These are phyloP conservation scores for Rugonectria rugulosa DNA, from an alignment of 2,329 filamentous ascomycete species.

Conservation along the genomic window DNA sequence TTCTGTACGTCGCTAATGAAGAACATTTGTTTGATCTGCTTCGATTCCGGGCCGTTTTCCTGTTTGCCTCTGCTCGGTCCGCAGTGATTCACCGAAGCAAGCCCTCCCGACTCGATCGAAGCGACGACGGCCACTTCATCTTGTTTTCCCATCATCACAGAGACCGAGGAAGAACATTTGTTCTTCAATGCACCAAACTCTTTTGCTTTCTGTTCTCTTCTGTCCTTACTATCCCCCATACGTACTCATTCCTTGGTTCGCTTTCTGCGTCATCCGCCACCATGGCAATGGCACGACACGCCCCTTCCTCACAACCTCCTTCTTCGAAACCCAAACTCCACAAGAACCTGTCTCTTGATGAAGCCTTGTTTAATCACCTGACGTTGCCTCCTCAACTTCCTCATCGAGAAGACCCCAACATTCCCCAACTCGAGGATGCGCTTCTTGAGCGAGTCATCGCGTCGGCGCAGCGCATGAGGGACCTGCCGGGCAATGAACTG, in stretches of 20 bases:
- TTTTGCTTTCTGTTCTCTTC: too few relatives aligned
- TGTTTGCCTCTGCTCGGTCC: too few relatives aligned
- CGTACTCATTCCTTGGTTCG: neutral
- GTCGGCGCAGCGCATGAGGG: slow-evolving; percentile 26
- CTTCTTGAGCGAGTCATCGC: slow-evolving; percentile 25
- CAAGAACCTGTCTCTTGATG: slow-evolving; percentile 17
- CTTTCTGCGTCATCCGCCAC: neutral
- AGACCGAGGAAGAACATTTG: too few relatives aligned
- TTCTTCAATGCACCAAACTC: too few relatives aligned
- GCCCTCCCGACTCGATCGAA: too few relatives aligned
- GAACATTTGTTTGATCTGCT: too few relatives aligned
- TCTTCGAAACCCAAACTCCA: slow-evolving; percentile 5
- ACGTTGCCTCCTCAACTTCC: slow-evolving; percentile 33
- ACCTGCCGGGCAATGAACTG: slow-evolving; percentile 21
- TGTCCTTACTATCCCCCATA: too few relatives aligned
- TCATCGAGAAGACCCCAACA: slow-evolving; percentile 28
- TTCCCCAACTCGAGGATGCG: slow-evolving; percentile 22
- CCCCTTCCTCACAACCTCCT: neutral
- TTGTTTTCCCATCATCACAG: too few relatives aligned
- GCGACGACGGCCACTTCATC: too few relatives aligned
- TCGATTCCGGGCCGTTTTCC: too few relatives aligned
- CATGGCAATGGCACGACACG: neutral
- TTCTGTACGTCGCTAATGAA: too few relatives aligned
- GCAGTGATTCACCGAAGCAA: too few relatives aligned
- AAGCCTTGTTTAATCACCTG: slow-evolving; percentile 37